phyloP scores from a whole-genome alignment of 2,329 filamentous ascomycete genomes.

The Cadophora malorum region DNA sequence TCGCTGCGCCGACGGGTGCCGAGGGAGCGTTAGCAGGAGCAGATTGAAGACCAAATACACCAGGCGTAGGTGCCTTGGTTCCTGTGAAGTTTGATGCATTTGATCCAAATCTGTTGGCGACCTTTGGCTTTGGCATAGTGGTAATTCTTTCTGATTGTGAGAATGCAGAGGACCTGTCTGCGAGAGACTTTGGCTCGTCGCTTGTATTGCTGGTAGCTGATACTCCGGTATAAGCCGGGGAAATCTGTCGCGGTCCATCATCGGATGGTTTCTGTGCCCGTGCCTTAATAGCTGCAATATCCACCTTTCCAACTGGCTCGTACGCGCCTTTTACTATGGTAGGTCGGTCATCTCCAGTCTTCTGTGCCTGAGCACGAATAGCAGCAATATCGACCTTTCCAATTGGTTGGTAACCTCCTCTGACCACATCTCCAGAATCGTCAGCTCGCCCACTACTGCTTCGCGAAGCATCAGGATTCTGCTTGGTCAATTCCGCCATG shows the following conservation, averaged over 20 bases:
- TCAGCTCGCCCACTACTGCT: conserved; percentile 57
- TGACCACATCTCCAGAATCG: conserved; percentile 71
- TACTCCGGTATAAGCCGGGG: conserved; percentile 52
- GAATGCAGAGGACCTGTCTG: conserved; percentile 81
- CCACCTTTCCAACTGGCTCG: conserved; percentile 93
- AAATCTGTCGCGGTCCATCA: conserved; percentile 47
- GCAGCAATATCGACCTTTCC: conserved; percentile 98
- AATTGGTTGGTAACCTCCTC: conserved; percentile 87
- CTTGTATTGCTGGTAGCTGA: conserved; percentile 48
- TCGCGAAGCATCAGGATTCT: conserved; percentile 70
- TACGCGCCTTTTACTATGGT: conserved; percentile 90
- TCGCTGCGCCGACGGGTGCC: conserved; percentile 76
- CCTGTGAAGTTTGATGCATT: conserved; percentile 76
- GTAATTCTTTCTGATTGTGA: conserved; percentile 80
- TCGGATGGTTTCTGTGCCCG: conserved; percentile 71
- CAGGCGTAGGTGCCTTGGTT: conserved; percentile 86
- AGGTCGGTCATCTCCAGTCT: conserved; percentile 77
- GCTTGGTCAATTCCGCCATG: conserved; percentile 81
- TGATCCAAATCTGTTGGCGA: conserved; percentile 85
- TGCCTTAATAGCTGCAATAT: conserved; percentile 92
- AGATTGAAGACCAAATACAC: conserved; percentile 69
- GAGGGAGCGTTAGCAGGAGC: conserved; percentile 59
- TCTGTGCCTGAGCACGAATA: conserved; percentile 77
- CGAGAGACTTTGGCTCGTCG: conserved; percentile 64
- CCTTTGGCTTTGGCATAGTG: conserved; percentile 90